Evolutionary conservation across 2,329 filamentous ascomycete species (phyloP).

Genomic region (Massarina eburnea): DNA sequence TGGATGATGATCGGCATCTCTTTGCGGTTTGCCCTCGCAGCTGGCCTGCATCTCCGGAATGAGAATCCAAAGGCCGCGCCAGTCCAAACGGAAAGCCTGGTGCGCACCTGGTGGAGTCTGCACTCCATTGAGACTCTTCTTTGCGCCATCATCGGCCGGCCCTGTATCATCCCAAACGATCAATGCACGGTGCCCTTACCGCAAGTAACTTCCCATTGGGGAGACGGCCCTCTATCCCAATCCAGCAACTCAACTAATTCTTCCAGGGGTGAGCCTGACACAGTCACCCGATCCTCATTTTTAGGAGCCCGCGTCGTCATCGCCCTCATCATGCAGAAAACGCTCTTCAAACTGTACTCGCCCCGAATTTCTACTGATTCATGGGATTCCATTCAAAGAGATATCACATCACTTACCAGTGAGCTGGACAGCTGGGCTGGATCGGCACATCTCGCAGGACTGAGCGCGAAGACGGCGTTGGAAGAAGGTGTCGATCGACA

Average conservation of each 20-base stretch:
- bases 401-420: conserved; percentile 25
- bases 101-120: conserved; percentile 43
- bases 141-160: conserved; percentile 39
- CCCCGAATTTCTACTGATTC: conserved; percentile 29
- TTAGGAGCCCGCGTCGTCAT: conserved; percentile 13
- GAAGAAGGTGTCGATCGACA: conserved; percentile 11
- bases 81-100: conserved; percentile 29
- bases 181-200: conserved; percentile 35
- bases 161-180: conserved; percentile 31
- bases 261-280: conserved; percentile 5
- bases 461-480: neutral
- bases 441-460: conserved; percentile 22
- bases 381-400: conserved; percentile 35
- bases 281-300: conserved; percentile 3
- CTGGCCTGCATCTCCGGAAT: conserved; percentile 41
- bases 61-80: conserved; percentile 19
- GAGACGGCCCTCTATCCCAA: neutral
- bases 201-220: conserved; percentile 13
- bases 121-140: conserved; percentile 38
- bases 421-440: conserved; percentile 33
- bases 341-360: conserved; percentile 33
- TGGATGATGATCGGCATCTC: conserved; percentile 40
- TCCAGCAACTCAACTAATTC: neutral
- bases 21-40: conserved; percentile 37
- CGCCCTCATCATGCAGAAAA: conserved; percentile 17